A percentile compares a stretch with the other conserved stretches of the same genome.
phyloP scores from a whole-genome alignment of 2,329 filamentous ascomycete species.

The Colletotrichum tropicale region DNA sequence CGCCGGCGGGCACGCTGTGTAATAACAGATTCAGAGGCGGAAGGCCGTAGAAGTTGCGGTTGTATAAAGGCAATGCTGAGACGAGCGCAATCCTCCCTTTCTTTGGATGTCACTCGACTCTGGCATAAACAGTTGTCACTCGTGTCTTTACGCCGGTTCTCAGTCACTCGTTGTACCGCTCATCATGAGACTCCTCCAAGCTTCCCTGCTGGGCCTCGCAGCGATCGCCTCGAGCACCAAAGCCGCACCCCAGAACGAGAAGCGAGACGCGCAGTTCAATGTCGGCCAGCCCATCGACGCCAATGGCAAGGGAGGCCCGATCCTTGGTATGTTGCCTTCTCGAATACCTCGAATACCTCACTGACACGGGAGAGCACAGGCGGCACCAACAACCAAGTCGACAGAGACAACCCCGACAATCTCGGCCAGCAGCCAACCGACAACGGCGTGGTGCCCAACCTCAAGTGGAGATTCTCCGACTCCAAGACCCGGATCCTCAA shows the following conservation, averaged over 20 bases:
- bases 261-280: constrained; percentile 37
- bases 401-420: constrained; percentile 68
- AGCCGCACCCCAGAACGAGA: not conserved
- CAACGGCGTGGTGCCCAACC: constrained; percentile 66
- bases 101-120: not conserved
- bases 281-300: constrained; percentile 61
- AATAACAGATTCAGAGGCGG: not conserved
- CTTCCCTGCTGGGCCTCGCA: not conserved
- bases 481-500: constrained; percentile 66
- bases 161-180: not conserved
- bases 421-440: constrained; percentile 67
- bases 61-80: not conserved
- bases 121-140: not conserved
- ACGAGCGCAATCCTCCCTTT: not conserved
- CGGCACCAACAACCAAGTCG: constrained; percentile 66
- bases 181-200: not conserved
- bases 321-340: constrained; percentile 51
- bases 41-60: not conserved
- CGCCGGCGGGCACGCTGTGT: not conserved
- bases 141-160: not conserved
- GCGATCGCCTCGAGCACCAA: not conserved
- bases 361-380: constrained; percentile 42
- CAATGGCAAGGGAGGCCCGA: constrained; percentile 61
- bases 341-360: not conserved
- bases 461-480: constrained; percentile 74